Evolutionary conservation across 2,329 filamentous ascomycete genomes (phyloP).

Genomic region (Blastomyces gilchristii): DNA sequence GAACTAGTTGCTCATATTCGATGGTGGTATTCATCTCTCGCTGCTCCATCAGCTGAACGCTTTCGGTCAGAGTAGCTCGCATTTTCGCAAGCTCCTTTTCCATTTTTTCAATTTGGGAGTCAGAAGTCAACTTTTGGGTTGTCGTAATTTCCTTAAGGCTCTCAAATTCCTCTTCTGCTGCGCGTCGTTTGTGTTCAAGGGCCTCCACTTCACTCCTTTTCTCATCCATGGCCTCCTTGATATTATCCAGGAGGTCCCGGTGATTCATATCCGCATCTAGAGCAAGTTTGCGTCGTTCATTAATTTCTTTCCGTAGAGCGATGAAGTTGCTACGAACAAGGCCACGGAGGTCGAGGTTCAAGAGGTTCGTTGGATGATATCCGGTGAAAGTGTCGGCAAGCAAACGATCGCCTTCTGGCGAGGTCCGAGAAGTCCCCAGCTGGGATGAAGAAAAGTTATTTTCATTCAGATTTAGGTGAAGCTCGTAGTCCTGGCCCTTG

Average conservation of each 20-base stretch:
- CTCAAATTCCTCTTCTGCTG: slow-evolving; percentile 87
- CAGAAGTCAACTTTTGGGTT: slow-evolving; percentile 76
- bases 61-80: slow-evolving; percentile 71
- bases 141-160: slow-evolving; percentile 80
- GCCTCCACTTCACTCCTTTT: slow-evolving; percentile 88
- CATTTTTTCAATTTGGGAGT: slow-evolving; percentile 96
- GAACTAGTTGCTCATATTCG: slow-evolving; percentile 87
- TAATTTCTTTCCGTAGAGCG: slow-evolving; percentile 74
- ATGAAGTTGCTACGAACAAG: slow-evolving; percentile 70
- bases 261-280: slow-evolving; percentile 91
- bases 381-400: slow-evolving; percentile 72
- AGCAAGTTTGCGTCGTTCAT: slow-evolving; percentile 70
- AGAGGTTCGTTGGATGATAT: slow-evolving; percentile 78
- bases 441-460: slow-evolving; percentile 63
- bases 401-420: slow-evolving; percentile 59
- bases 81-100: slow-evolving; percentile 96
- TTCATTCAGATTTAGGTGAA: slow-evolving; percentile 71
- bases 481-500: slow-evolving; percentile 73
- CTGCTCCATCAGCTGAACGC: slow-evolving; percentile 84
- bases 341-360: slow-evolving; percentile 80
- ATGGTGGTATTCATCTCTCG: slow-evolving; percentile 94
- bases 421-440: slow-evolving; percentile 39
- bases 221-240: slow-evolving; percentile 94
- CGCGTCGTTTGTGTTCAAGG: slow-evolving; percentile 74
- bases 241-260: slow-evolving; percentile 83